Conservation (phyloP, 768 basidiomycete genomes). For the Cystobasidium tubakii region DNA sequence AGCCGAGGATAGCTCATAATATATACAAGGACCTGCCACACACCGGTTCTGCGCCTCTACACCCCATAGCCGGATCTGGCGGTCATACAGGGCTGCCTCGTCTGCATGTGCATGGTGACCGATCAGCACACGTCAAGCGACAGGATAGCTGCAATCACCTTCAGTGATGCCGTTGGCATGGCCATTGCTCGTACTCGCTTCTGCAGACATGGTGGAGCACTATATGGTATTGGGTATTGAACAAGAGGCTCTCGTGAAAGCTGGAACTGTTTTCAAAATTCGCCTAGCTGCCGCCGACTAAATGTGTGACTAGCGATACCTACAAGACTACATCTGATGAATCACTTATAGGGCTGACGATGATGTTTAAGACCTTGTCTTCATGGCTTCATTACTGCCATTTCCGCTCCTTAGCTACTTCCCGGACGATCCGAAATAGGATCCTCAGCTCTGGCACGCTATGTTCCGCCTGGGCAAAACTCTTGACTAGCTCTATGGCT, state of each 20-base stretch:
- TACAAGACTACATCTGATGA: too few relatives aligned
- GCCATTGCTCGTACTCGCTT: conserved; percentile 16
- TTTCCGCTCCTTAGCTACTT: too few relatives aligned
- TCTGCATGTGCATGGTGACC: conserved; percentile 29
- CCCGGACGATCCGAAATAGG: too few relatives aligned
- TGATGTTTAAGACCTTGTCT: too few relatives aligned
- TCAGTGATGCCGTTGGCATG: conserved; percentile 20
- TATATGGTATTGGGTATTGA: neutral
- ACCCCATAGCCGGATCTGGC: conserved; percentile 96
- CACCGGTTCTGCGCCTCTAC: conserved; percentile 94
- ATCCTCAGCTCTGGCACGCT: too few relatives aligned
- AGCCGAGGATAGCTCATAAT: neutral
- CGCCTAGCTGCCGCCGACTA: too few relatives aligned
- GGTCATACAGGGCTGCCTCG: conserved; percentile 65
- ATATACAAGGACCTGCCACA: conserved; percentile 37
- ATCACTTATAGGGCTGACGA: too few relatives aligned
- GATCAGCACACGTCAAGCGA: neutral
- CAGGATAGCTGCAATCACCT: neutral
- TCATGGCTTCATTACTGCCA: too few relatives aligned
- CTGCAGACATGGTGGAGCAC: neutral
- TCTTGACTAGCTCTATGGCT: too few relatives aligned
- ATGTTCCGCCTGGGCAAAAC: too few relatives aligned
- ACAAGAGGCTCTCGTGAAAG: neutral
- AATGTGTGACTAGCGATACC: too few relatives aligned
- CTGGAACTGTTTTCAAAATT: too few relatives aligned